These are phyloP conservation scores for Penstemon davidsonii DNA, from an alignment of 257 asterid genomes.

Conservation along the genomic window DNA sequence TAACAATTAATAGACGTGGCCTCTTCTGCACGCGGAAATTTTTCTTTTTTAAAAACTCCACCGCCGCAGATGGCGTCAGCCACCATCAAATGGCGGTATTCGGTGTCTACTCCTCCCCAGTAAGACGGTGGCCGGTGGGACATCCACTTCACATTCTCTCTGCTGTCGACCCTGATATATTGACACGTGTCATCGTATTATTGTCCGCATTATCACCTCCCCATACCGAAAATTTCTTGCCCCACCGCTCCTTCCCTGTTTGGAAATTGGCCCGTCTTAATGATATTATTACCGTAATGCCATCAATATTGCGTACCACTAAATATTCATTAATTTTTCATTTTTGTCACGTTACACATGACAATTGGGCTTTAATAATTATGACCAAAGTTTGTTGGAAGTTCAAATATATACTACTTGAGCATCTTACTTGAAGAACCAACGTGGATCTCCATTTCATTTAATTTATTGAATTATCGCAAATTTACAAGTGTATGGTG, in stretches of 20 bases:
- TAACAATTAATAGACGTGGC: conserved; percentile 13
- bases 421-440: too few species aligned
- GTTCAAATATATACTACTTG: too few species aligned
- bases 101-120: conserved; percentile 10
- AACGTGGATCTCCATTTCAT: too few species aligned
- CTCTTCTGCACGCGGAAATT: background rate
- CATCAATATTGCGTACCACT: background rate
- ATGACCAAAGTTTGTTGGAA: background rate
- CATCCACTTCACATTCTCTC: conserved; percentile 23
- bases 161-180: too few species aligned
- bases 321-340: background rate
- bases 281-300: background rate
- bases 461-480: too few species aligned
- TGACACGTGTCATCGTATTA: conserved; percentile 38
- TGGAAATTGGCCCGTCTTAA: background rate
- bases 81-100: background rate
- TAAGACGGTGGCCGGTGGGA: conserved; percentile 26
- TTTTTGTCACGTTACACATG: background rate
- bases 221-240: background rate
- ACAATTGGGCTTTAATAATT: background rate
- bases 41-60: background rate
- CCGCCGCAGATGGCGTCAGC: conserved; percentile 7
- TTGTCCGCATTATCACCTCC: conserved; percentile 25
- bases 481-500: too few species aligned
- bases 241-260: background rate